Evolutionary conservation across 2,329 filamentous ascomycete species (phyloP), one percentile per base, ranked within the genome.

Genomic region (Colletotrichum tanaceti): DNA sequence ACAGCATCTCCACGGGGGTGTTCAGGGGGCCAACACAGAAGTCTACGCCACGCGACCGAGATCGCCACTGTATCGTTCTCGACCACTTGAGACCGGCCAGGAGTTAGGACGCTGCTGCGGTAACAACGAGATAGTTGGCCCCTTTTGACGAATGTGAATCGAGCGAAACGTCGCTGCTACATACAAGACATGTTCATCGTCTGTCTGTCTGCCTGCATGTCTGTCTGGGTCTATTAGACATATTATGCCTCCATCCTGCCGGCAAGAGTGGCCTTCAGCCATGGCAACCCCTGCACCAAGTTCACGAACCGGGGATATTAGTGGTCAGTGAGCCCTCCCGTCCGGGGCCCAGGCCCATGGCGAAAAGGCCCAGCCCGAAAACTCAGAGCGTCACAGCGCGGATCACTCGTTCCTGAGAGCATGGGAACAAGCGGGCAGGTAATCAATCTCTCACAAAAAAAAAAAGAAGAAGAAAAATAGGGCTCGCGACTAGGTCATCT

Each of bases 331-430:
- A 67, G 52, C n/a, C 59, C 58, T 18, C 52, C 52, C 64, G 38
- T 52, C 28, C 64, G 50, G 64, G 3, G 43, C 53, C 59, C 44
- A 9, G 28, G 28, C 28, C 28, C 28, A 32, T 14, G 11, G n/a
- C 20, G 16, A n/a, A 49, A 49, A 59, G 58, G 46, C 46, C 22
- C 58, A 68, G 38, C 28, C 61, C 61, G 65, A 58, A 44, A 68
- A 65, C 60, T 68, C 54, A 58, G 52, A 68, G n/a, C 54, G 60
- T 64, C 43, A 16, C 65, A 68, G 16, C 49, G 38, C 53, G 53
- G 60, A 68, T 53, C 9, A 18, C 58, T 54, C 54, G 60, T 24
- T 65, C 53, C 54, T 59, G 22, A 35, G 43, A 41, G 39, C 22
- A n/a, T 35, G 18, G 61, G 46, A 47, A 49, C 44, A 39, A 44